Conservation (phyloP, 2,329 filamentous ascomycete species). For the Thelonectria blattea region DNA sequence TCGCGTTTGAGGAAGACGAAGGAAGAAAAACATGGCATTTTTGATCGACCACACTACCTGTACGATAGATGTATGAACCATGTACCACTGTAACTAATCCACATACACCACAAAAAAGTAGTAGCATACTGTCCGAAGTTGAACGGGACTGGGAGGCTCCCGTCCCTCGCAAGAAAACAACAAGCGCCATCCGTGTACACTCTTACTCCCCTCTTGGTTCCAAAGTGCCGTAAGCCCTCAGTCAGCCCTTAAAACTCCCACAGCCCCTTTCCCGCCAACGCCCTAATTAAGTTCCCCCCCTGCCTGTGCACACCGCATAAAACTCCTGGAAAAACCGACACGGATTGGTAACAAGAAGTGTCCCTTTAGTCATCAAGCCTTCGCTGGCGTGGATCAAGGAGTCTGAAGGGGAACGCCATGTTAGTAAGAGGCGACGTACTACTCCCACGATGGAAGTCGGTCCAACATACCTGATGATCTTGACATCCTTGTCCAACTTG, state of each 20-base stretch:
- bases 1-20: slow-evolving; percentile 61
- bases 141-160: slow-evolving; percentile 18
- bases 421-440: neutral
- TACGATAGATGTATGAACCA: slow-evolving; percentile 37
- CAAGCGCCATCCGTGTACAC: slow-evolving; percentile 20
- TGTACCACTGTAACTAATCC: slow-evolving; percentile 27
- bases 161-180: slow-evolving; percentile 12
- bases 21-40: neutral
- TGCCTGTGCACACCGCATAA: slow-evolving; percentile 5
- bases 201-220: slow-evolving; percentile 1
- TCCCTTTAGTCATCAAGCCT: slow-evolving; percentile 44
- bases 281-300: too few relatives aligned
- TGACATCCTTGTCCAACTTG: slow-evolving; percentile 71
- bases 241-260: slow-evolving; percentile 27
- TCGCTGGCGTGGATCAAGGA: slow-evolving; percentile 65
- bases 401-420: slow-evolving; percentile 42
- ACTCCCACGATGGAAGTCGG: neutral
- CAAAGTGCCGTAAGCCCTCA: slow-evolving; percentile 20
- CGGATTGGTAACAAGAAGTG: slow-evolving; percentile 4
- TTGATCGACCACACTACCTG: slow-evolving; percentile 12
- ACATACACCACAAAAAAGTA: slow-evolving; percentile 14
- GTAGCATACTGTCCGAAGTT: slow-evolving; percentile 2
- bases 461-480: slow-evolving; percentile 73
- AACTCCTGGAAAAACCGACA: slow-evolving; percentile 18
- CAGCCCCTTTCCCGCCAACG: slow-evolving; percentile 11